Evolutionary conservation across 306 rosid species (phyloP).

Genomic region (Arachis stenosperma): DNA sequence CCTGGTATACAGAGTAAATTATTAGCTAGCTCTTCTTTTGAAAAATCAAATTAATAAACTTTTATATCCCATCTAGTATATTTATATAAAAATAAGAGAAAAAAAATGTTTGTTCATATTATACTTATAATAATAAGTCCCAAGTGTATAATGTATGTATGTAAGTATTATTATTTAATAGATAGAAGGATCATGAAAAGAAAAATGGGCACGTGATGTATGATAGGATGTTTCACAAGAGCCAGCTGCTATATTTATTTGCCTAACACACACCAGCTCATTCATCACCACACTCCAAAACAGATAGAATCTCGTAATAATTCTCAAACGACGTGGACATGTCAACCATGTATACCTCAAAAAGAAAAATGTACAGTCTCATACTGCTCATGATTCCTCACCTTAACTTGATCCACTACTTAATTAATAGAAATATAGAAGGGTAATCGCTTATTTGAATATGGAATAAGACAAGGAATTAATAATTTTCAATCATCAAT

Average conservation of each 20-base stretch:
- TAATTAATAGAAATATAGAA: not conserved
- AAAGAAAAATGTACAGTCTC: not conserved
- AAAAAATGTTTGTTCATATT: too few species aligned
- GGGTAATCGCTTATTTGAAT: too few species aligned
- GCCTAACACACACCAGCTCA: slow-evolving; percentile 70
- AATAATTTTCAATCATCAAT: too few species aligned
- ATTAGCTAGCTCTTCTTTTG: too few species aligned
- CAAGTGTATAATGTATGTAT: too few species aligned
- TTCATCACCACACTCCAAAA: slow-evolving; percentile 38
- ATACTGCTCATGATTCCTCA: slow-evolving; percentile 6
- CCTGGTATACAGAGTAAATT: too few species aligned
- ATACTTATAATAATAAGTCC: too few species aligned
- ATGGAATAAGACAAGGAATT: too few species aligned
- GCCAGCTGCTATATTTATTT: slow-evolving; percentile 41
- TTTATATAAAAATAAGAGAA: too few species aligned
- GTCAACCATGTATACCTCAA: slow-evolving; percentile 29
- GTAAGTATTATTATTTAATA: too few species aligned
- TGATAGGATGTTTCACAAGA: slow-evolving; percentile 46
- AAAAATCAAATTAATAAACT: too few species aligned
- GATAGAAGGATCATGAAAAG: not conserved
- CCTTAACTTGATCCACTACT: not conserved
- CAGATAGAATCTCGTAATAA: slow-evolving; percentile 28
- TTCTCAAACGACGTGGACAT: slow-evolving; percentile 31
- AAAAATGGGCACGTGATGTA: slow-evolving; percentile 53
- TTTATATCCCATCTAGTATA: too few species aligned